A percentile compares a stretch with the other conserved stretches of the same genome.
Conservation (phyloP, 2,329 filamentous ascomycete species). For the Cercospora nicotianae region DNA sequence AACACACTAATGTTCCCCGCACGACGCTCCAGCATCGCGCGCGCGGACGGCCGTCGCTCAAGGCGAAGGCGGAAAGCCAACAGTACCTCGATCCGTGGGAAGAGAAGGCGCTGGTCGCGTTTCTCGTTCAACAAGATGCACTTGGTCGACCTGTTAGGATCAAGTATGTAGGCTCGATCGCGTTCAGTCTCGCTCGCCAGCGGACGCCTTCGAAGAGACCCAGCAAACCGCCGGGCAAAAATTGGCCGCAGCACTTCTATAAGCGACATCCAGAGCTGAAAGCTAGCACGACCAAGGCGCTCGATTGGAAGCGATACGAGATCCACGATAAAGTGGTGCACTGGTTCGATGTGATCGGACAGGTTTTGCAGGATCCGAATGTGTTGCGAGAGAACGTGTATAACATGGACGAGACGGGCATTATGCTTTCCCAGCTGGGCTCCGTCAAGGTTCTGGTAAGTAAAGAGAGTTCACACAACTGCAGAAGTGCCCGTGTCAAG, state of each 20-base stretch:
- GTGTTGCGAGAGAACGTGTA: conserved; percentile 38
- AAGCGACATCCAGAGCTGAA: conserved; percentile 33
- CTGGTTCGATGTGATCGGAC: conserved; percentile 38
- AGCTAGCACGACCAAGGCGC: conserved; percentile 29
- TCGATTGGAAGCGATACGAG: conserved; percentile 35
- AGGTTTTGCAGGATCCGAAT: conserved; percentile 29
- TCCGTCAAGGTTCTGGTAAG: conserved; percentile 39
- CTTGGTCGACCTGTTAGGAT: conserved; percentile 22
- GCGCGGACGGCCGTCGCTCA: conserved; percentile 15
- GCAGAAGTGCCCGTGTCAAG: conserved; percentile 33
- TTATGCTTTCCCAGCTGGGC: conserved; percentile 35
- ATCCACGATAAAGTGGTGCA: conserved; percentile 38
- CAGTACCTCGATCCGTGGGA: conserved; percentile 22
- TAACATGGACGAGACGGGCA: conserved; percentile 42
- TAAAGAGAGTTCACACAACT: conserved; percentile 31
- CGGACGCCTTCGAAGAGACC: conserved; percentile 6
- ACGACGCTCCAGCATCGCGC: too few relatives aligned
- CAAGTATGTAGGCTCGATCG: conserved; percentile 22
- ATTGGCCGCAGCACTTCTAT: conserved; percentile 27
- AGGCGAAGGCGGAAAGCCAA: conserved; percentile 22
- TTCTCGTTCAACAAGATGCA: conserved; percentile 17
- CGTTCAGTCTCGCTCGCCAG: conserved; percentile 18
- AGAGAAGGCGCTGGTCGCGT: conserved; percentile 21
- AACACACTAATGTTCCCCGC: too few relatives aligned
- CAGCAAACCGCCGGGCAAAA: conserved; percentile 22